Evolutionary conservation across 2,329 filamentous ascomycete genomes (phyloP), one percentile per base, ranked within the genome.

Genomic region (Phaeosphaeriaceae sp.): DNA sequence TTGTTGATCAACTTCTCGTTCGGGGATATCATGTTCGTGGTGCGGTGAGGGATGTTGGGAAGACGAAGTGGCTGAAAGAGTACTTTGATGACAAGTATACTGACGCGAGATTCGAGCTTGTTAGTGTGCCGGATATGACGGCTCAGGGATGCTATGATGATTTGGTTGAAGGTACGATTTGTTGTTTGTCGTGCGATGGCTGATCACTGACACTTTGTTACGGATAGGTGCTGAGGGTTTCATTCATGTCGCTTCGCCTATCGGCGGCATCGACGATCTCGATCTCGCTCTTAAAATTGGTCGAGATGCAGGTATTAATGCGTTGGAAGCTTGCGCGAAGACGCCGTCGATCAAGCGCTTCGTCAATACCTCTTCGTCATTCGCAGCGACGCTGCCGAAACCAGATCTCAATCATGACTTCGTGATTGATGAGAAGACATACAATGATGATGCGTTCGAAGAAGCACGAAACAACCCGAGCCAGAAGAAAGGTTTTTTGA

Each of bases 191-290:
- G n/a, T 11, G 7, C 9, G 15, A 26, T 15, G 18, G 15, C 3
- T 26, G 16, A 12, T 11, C 20, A 21, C 35, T 54, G 23, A 56
- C 15, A 6, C 15, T 12, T 6, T 4, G 8, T 6, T 0, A n/a
- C 3, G 7, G 12, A 0, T 20, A 67, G 65, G 49, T 4, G 26
- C 75, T 60, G 28, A 73, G 1, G 77, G 75, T 3, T 70, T 82
- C 40, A 67, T 76, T 13, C 79, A 82, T 50, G 68, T 78, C 8
- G 80, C 80, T 0, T 73, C 74, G 13, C 69, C 76, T 15, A 50
- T 77, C 1, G 68, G 64, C 0, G 75, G 77, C 38, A 66, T 66
- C 3, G 34, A 36, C 1, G 60, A 72, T 33, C 46, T 63, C 0
- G 66, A 81, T 13, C 56, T 69, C 0, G 75, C 79, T 7, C 77